These are phyloP conservation scores for Bruguiera sexangula DNA, from an alignment of 345 rosid species.

Conservation along the genomic window DNA sequence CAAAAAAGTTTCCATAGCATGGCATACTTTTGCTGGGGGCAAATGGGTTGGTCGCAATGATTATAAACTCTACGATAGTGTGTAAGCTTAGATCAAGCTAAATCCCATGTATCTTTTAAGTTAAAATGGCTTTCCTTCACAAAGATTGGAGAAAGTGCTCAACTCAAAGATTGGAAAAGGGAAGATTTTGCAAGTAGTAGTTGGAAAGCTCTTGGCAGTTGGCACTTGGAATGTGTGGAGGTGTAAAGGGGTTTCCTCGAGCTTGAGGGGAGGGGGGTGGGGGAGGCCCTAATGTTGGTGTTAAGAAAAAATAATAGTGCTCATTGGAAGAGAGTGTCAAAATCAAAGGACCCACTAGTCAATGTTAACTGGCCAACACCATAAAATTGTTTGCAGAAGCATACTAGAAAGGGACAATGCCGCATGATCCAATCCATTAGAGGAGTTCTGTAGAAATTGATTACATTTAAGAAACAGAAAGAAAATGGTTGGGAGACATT, in stretches of 20 bases:
- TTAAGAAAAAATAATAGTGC: constrained; percentile 16
- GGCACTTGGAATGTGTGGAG: neutral
- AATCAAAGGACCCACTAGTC: constrained; percentile 23
- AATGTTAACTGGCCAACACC: constrained; percentile 16
- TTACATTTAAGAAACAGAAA: neutral
- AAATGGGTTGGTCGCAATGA: too few relatives aligned
- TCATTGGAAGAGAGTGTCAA: constrained; percentile 28
- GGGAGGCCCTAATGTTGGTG: constrained; percentile 18
- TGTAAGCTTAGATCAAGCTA: too few relatives aligned
- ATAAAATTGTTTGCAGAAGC: constrained; percentile 18
- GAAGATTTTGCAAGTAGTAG: constrained; percentile 17
- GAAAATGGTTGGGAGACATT: neutral
- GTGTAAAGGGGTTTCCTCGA: constrained; percentile 9
- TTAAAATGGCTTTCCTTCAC: too few relatives aligned
- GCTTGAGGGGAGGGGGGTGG: constrained; percentile 7
- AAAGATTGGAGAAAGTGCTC: constrained; percentile 2
- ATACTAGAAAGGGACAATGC: constrained; percentile 1
- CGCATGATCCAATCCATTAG: constrained; percentile 8
- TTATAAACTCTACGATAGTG: too few relatives aligned
- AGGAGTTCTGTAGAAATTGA: neutral
- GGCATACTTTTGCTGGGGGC: too few relatives aligned
- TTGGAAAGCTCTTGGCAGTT: constrained; percentile 15
- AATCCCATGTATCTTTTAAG: too few relatives aligned
- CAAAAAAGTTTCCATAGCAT: too few relatives aligned
- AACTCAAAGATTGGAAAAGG: constrained; percentile 12